Evolutionary conservation across 768 basidiomycete genomes (phyloP).

Genomic region (Russula brevipes): DNA sequence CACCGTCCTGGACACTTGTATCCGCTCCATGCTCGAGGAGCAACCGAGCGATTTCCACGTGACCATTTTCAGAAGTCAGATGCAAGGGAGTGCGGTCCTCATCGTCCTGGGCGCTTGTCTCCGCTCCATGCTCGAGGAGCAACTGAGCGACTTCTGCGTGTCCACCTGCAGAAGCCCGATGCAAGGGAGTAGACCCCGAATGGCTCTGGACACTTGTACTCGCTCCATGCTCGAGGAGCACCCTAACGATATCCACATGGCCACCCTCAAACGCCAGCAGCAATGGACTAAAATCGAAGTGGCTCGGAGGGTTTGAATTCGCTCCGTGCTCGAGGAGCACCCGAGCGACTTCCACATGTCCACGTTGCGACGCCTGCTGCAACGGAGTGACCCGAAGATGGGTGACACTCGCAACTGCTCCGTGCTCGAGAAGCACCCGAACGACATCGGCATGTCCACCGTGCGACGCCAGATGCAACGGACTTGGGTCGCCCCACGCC

Average conservation of each 20-base stretch:
- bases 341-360: too few species aligned
- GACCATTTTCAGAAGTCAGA: too few species aligned
- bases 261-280: too few species aligned
- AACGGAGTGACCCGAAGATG: background rate
- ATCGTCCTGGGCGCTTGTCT: background rate
- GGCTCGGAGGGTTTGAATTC: background rate
- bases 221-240: background rate
- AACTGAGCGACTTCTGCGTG: background rate
- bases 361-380: too few species aligned
- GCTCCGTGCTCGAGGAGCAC: background rate
- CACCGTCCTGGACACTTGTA: too few species aligned
- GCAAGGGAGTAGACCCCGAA: background rate
- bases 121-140: background rate
- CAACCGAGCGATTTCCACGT: background rate
- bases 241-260: background rate
- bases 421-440: background rate
- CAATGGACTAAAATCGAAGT: too few species aligned
- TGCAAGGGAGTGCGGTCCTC: background rate
- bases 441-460: too few species aligned
- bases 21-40: background rate
- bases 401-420: background rate
- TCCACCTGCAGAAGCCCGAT: background rate
- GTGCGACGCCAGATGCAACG: background rate
- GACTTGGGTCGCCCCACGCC: rapidly evolving
- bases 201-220: background rate